phyloP scores from a whole-genome alignment of 148 eudicot species.

The Tetragonia tetragonoides region DNA sequence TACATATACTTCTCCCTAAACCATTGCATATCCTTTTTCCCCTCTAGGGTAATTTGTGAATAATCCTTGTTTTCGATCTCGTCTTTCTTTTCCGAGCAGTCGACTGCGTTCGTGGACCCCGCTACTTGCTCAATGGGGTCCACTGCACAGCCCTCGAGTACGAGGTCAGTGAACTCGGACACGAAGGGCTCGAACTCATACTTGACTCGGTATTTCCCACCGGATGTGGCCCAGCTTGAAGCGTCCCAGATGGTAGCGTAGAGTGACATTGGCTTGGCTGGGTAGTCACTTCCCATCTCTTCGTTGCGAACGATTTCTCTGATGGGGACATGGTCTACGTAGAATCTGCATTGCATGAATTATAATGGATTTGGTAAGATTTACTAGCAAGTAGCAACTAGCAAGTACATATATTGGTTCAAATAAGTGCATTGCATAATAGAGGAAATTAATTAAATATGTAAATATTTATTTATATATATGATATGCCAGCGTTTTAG shows the following conservation, averaged over 20 bases:
- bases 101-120: slow-evolving; percentile 29
- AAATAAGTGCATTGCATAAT: no score
- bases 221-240: slow-evolving; percentile 86
- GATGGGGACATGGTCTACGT: slow-evolving; percentile 82
- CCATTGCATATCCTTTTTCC: slow-evolving; percentile 59
- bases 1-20: slow-evolving; percentile 76
- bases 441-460: no score
- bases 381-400: no score
- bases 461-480: no score
- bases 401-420: no score
- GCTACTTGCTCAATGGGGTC: slow-evolving; percentile 62
- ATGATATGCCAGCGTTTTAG: no score
- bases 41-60: slow-evolving; percentile 44
- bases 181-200: slow-evolving; percentile 79
- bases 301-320: slow-evolving; percentile 56
- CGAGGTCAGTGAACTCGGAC: slow-evolving; percentile 76
- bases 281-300: slow-evolving; percentile 81
- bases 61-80: slow-evolving; percentile 41
- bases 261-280: slow-evolving; percentile 91
- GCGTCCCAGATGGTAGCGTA: slow-evolving; percentile 99
- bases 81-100: slow-evolving; percentile 37
- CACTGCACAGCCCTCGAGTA: slow-evolving; percentile 71
- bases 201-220: slow-evolving; percentile 66
- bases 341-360: slow-evolving; percentile 55
- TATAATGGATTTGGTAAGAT: neutral